Conservation (phyloP, 1,284 basidiomycete genomes). For the Marasmius tenuissimus region DNA sequence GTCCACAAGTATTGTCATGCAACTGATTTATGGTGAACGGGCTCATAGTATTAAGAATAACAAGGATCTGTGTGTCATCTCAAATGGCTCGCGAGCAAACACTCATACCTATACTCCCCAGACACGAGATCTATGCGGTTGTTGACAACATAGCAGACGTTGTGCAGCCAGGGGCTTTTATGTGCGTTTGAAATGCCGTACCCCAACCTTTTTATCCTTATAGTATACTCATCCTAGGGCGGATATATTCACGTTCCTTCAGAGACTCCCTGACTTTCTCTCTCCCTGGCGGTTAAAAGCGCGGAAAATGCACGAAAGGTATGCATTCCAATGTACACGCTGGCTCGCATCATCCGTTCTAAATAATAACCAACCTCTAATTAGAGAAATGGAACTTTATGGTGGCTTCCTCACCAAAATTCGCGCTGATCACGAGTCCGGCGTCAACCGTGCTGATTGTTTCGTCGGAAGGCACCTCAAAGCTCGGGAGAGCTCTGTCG, state of each 20-base stretch:
- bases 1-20: slow-evolving; percentile 26
- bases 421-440: slow-evolving; percentile 12
- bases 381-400: slow-evolving; percentile 16
- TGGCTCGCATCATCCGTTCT: background rate
- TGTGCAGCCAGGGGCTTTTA: slow-evolving; percentile 23
- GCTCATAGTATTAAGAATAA: slow-evolving; percentile 20
- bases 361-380: background rate
- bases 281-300: slow-evolving; percentile 25
- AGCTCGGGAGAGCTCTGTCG: background rate
- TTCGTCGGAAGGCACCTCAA: background rate
- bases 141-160: slow-evolving; percentile 23
- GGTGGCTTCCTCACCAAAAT: slow-evolving; percentile 23
- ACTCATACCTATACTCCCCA: background rate
- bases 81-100: background rate
- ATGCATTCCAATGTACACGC: slow-evolving; percentile 7
- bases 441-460: background rate
- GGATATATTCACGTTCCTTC: slow-evolving; percentile 28
- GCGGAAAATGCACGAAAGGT: slow-evolving; percentile 28
- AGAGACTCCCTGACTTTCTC: slow-evolving; percentile 24
- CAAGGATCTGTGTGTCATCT: slow-evolving; percentile 12
- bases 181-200: slow-evolving; percentile 15
- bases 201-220: too few species aligned
- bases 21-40: slow-evolving; percentile 22
- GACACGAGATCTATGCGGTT: slow-evolving; percentile 25
- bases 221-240: slow-evolving; percentile 19